Conservation (phyloP, 2,329 filamentous ascomycete species). For the Cladophialophora yegresii region DNA sequence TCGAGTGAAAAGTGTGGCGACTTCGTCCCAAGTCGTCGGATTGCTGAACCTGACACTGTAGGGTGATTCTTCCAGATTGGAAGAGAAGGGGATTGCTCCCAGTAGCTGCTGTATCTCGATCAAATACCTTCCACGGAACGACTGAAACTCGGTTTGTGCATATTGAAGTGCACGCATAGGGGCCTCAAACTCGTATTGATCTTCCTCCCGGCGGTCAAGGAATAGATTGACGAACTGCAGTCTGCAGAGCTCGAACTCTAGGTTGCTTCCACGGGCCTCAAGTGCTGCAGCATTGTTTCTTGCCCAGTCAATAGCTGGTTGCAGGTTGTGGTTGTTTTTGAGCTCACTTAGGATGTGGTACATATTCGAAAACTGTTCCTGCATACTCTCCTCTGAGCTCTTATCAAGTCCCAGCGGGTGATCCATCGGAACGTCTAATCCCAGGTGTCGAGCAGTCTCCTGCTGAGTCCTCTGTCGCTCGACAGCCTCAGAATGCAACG, state of each 20-base stretch:
- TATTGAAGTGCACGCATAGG: conserved; percentile 71
- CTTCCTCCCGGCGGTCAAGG: conserved; percentile 61
- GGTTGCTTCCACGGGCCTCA: conserved; percentile 80
- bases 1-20: conserved; percentile 81
- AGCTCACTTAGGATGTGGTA: conserved; percentile 83
- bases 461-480: conserved; percentile 36
- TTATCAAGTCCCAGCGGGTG: conserved; percentile 35
- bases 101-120: conserved; percentile 79
- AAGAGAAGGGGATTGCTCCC: conserved; percentile 75
- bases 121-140: conserved; percentile 73
- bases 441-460: conserved; percentile 39
- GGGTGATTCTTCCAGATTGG: conserved; percentile 74
- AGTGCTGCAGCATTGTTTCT: conserved; percentile 68
- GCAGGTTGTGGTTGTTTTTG: conserved; percentile 68
- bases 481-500: conserved; percentile 71
- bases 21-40: conserved; percentile 74
- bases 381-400: conserved; percentile 52
- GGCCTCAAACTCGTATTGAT: conserved; percentile 44
- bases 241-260: conserved; percentile 91
- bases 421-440: conserved; percentile 37
- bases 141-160: conserved; percentile 70
- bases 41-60: conserved; percentile 79
- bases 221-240: conserved; percentile 90
- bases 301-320: conserved; percentile 87
- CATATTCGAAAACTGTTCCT: conserved; percentile 81